Evolutionary conservation across 1,284 basidiomycete species (phyloP), one percentile per base, ranked within the genome.

Genomic region (Irpex sp.): DNA sequence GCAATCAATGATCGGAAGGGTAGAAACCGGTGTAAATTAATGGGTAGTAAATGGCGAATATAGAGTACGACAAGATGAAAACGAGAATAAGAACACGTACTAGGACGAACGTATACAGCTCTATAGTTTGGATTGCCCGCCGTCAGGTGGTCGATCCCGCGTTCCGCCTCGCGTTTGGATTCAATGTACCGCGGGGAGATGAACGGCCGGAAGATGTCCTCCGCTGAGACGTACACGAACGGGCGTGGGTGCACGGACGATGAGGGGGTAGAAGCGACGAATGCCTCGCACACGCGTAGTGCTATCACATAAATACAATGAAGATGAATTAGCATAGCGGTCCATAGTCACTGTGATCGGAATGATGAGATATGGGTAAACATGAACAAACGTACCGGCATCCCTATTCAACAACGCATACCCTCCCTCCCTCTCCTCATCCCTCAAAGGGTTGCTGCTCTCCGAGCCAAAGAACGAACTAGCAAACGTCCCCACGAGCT

Each of bases 171-270:
- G 19, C 95, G 87, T 78, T 99, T 98, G 4, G 92, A 91, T 70
- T 88, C 81, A 68, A 97, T 94, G 77, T 98, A 98, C 49, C 91
- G 79, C 0, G 85, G 79, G 26, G 95, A 88, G 37, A 98, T 86
- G 67, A 97, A 72, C 1, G 97, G 97, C 31, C 93, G 84, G 77
- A 90, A 94, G 51, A 96, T 86, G 71, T 98, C 95, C 69, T 96
- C 96, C 4, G 97, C 96, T 37, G 97, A 99, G 65, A 99, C 83
- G 77, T 92, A 98, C 51, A 98, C 83, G 76, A 99, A 98, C 4
- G 94, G 86, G 57, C 88, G 84, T 60, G 82, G 79, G 3, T 69
- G 66, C 49, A 76, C 74, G 58, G 74, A 67, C 33, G 66, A 60
- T 7, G 72, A 65, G 9, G 76, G 74, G 46, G 70, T 69, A 26